Evolutionary conservation across 306 rosid genomes (phyloP).

Genomic region (Ormosia semicastrata): DNA sequence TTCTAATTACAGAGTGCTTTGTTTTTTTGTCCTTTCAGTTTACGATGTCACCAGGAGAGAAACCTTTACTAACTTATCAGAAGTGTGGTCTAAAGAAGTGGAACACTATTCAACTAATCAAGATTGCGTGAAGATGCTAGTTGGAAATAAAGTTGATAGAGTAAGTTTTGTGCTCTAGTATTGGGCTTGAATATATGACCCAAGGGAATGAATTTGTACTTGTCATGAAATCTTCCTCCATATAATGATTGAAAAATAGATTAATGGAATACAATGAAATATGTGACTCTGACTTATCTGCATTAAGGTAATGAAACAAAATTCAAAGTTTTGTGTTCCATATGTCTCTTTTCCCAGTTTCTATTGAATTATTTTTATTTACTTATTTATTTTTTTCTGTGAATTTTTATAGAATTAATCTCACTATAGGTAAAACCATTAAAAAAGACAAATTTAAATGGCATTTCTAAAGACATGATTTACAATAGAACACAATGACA

Average conservation of each 20-base stretch:
- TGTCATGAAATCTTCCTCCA: background rate
- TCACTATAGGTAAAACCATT: no score
- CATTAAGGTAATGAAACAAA: background rate
- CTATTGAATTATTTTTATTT: background rate
- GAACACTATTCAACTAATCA: slow-evolving; percentile 77
- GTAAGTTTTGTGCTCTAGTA: slow-evolving; percentile 50
- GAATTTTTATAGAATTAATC: background rate
- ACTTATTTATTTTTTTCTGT: background rate
- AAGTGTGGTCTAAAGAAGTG: slow-evolving; percentile 92
- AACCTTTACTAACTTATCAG: slow-evolving; percentile 77
- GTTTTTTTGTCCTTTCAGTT: slow-evolving; percentile 41
- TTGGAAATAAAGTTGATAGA: slow-evolving; percentile 91
- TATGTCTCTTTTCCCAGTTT: background rate
- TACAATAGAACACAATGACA: no score
- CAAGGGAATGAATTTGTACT: background rate
- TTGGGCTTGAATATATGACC: background rate
- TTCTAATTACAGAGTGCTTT: slow-evolving; percentile 21
- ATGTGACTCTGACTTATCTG: background rate
- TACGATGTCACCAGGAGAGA: slow-evolving; percentile 91
- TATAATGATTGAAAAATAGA: background rate
- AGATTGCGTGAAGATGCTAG: slow-evolving; percentile 88
- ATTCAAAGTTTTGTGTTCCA: background rate
- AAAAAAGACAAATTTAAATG: no score
- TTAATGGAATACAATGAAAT: background rate
- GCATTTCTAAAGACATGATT: no score